These are phyloP conservation scores for Posidonia australis DNA, from an alignment of 106 monocot species.

Conservation along the genomic window DNA sequence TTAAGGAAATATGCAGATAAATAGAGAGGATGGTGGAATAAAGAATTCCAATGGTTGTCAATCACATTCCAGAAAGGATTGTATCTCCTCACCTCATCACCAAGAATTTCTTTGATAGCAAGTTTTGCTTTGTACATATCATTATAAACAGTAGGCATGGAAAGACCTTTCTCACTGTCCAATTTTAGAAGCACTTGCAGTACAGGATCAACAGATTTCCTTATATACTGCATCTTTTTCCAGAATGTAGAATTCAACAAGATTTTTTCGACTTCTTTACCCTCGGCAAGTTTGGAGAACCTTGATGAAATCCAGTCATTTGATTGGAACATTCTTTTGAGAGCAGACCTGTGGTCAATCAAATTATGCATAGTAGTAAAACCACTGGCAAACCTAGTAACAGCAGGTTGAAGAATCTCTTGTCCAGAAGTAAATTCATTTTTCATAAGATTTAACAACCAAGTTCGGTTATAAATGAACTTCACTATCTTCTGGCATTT, in stretches of 20 bases:
- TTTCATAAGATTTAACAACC: slow-evolving; percentile 41
- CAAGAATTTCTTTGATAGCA: slow-evolving; percentile 37
- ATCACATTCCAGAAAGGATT: slow-evolving; percentile 32
- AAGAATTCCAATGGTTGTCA: slow-evolving; percentile 34
- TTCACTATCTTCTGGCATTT: slow-evolving; percentile 36
- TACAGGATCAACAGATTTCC: slow-evolving; percentile 40
- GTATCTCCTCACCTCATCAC: slow-evolving; percentile 30
- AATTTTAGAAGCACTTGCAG: slow-evolving; percentile 30
- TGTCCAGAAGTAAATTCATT: slow-evolving; percentile 39
- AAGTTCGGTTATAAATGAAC: slow-evolving; percentile 40
- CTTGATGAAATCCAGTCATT: slow-evolving; percentile 37
- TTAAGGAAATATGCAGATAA: slow-evolving; percentile 52
- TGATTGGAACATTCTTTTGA: slow-evolving; percentile 53
- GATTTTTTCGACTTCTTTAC: slow-evolving; percentile 42
- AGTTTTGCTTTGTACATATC: slow-evolving; percentile 30
- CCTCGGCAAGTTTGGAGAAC: slow-evolving; percentile 32
- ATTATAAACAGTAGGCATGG: slow-evolving; percentile 35
- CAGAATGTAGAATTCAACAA: slow-evolving; percentile 35
- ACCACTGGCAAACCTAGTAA: slow-evolving; percentile 21
- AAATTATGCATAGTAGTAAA: slow-evolving; percentile 35
- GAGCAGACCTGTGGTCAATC: slow-evolving; percentile 26
- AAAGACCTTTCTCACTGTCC: slow-evolving; percentile 16
- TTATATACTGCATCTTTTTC: slow-evolving; percentile 40
- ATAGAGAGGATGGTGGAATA: slow-evolving; percentile 48
- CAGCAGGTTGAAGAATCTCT: slow-evolving; percentile 32